Percentiles rank a stretch among this genome's conserved stretches.
Evolutionary conservation across 306 rosid species (phyloP).

Genomic region (Sphenostylis stenocarpa): DNA sequence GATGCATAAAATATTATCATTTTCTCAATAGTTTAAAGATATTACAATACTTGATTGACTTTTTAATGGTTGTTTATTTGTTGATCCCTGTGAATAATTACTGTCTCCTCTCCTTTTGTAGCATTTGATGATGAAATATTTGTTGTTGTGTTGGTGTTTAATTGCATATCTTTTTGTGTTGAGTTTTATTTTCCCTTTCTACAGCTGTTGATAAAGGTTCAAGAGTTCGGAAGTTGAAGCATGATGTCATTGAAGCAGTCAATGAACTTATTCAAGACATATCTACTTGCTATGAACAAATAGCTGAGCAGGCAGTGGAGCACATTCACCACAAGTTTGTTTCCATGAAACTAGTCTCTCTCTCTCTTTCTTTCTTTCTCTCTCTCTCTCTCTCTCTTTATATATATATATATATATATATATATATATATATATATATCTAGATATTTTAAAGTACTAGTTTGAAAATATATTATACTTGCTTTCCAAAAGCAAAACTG

Average conservation of each 20-base stretch:
- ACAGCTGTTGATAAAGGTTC: slow-evolving; percentile 91
- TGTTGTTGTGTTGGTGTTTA: not conserved
- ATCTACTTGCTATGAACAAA: slow-evolving; percentile 85
- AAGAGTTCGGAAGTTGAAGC: slow-evolving; percentile 80
- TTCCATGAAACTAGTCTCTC: slow-evolving; percentile 25
- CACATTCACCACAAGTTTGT: slow-evolving; percentile 96
- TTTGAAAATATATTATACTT: slow-evolving; percentile 21
- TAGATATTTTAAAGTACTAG: not conserved
- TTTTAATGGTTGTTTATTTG: not conserved
- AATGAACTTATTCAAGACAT: slow-evolving; percentile 96
- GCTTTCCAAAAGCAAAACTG: slow-evolving; percentile 17
- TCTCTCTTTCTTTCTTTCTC: too few species aligned
- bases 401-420: too few species aligned
- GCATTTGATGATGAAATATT: slow-evolving; percentile 29
- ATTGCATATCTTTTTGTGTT: not conserved
- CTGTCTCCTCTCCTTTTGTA: slow-evolving; percentile 8
- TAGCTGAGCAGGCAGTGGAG: slow-evolving; percentile 98
- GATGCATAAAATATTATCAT: not conserved
- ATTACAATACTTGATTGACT: slow-evolving; percentile 10
- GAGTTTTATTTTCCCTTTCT: slow-evolving; percentile 31
- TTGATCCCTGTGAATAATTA: slow-evolving; percentile 4
- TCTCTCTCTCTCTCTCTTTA: too few species aligned
- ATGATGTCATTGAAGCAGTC: slow-evolving; percentile 96
- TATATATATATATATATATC: too few species aligned
- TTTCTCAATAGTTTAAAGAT: not conserved